phyloP scores from a whole-genome alignment of 805 yeast genomes.

The Cyberlindnera meyerae region DNA sequence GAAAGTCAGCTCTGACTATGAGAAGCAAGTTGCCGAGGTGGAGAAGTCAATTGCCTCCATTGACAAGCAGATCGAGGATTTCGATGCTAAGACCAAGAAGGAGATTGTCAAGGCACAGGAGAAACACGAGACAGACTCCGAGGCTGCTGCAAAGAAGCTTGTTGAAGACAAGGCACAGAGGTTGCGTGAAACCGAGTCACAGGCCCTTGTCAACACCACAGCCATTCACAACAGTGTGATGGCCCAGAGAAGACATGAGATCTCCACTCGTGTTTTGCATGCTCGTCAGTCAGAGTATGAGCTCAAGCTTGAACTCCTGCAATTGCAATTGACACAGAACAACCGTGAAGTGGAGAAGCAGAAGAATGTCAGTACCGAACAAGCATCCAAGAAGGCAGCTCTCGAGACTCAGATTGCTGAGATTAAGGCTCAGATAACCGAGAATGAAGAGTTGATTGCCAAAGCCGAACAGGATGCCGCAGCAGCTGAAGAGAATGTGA shows the following conservation, averaged over 20 bases:
- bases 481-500: conserved; percentile 10
- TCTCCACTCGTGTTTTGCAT: conserved; percentile 22
- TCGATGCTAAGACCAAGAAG: conserved; percentile 19
- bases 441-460: conserved; percentile 17
- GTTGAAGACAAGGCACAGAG: conserved; percentile 16
- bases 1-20: conserved; percentile 15
- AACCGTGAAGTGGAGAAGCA: conserved; percentile 23
- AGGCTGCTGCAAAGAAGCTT: conserved; percentile 20
- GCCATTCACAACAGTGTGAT: conserved; percentile 19
- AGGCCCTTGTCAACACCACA: conserved; percentile 14
- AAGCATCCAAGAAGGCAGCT: conserved; percentile 13
- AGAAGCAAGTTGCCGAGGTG: conserved; percentile 16
- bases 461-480: conserved; percentile 13
- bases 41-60: conserved; percentile 19
- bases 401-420: conserved; percentile 18
- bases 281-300: conserved; percentile 26
- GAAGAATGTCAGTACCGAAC: conserved; percentile 15
- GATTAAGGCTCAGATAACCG: conserved; percentile 17
- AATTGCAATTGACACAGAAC: conserved; percentile 23
- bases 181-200: conserved; percentile 13
- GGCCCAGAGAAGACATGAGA: conserved; percentile 21
- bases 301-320: conserved; percentile 19
- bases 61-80: conserved; percentile 19
- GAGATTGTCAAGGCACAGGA: conserved; percentile 19
- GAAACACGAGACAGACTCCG: conserved; percentile 11